These are phyloP conservation scores for Scutellaria galericulata DNA, from an alignment of 257 asterid genomes.

Conservation along the genomic window DNA sequence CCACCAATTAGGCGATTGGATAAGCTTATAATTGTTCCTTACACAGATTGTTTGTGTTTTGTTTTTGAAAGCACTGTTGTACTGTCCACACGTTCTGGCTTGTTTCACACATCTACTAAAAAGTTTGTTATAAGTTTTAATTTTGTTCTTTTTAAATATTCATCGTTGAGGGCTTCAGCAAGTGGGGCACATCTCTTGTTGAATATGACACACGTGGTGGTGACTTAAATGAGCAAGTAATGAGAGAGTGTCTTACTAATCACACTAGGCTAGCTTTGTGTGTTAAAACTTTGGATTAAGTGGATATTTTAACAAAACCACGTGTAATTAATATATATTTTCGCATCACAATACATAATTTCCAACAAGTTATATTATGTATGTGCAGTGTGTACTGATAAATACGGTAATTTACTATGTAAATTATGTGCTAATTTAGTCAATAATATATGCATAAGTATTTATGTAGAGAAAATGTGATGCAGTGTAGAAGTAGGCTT, in stretches of 20 bases:
- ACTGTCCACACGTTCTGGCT: neutral
- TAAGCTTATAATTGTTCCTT: slow-evolving; percentile 5
- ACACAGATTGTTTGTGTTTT: neutral
- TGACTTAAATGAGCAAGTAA: slow-evolving; percentile 4
- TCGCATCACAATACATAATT: too few relatives aligned
- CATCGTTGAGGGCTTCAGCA: neutral
- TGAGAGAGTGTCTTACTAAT: slow-evolving; percentile 6
- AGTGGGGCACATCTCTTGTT: slow-evolving; percentile 6
- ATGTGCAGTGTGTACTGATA: neutral
- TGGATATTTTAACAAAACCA: too few relatives aligned
- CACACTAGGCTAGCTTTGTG: slow-evolving; percentile 16
- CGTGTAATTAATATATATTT: too few relatives aligned
- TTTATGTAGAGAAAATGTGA: neutral
- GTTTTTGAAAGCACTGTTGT: neutral
- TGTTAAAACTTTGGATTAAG: neutral
- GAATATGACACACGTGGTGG: slow-evolving; percentile 28
- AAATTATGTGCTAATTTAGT: neutral
- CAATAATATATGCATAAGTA: neutral
- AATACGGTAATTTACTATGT: neutral
- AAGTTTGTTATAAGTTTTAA: slow-evolving; percentile 7
- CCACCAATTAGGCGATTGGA: slow-evolving; percentile 6
- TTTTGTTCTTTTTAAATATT: neutral
- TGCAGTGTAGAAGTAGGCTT: too few relatives aligned
- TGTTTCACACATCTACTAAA: slow-evolving; percentile 13
- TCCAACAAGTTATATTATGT: too few relatives aligned